Evolutionary conservation across 495 filamentous ascomycete genomes (phyloP).

Genomic region (Penicillium fimorum): DNA sequence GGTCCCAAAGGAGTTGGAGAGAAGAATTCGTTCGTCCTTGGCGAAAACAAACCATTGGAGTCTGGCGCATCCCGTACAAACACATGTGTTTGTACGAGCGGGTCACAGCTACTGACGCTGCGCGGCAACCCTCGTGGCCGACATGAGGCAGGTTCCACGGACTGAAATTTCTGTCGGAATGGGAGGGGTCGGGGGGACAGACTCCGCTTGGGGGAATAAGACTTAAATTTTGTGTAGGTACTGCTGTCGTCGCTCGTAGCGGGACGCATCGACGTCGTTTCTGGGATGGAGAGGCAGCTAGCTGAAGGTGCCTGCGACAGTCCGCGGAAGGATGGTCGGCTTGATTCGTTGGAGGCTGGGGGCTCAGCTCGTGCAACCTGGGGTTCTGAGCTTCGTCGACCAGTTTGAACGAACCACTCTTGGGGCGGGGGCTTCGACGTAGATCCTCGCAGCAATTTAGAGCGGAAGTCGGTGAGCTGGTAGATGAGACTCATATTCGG

Average conservation of each 20-base stretch:
- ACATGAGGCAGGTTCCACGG: conserved; percentile 24
- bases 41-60: conserved; percentile 45
- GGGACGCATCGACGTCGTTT: conserved; percentile 28
- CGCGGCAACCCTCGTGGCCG: conserved; percentile 21
- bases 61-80: conserved; percentile 41
- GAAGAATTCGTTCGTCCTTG: conserved; percentile 49
- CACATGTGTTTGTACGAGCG: conserved; percentile 35
- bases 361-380: conserved; percentile 29
- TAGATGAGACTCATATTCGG: conserved; percentile 99
- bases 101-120: conserved; percentile 30
- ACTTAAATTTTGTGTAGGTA: conserved; percentile 22
- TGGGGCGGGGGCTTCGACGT: conserved; percentile 38
- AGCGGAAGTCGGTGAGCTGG: conserved; percentile 84
- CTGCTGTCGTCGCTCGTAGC: conserved; percentile 31
- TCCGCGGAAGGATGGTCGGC: conserved; percentile 21
- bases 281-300: conserved; percentile 32
- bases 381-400: conserved; percentile 37
- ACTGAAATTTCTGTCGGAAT: conserved; percentile 43
- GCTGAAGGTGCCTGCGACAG: conserved; percentile 30
- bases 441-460: conserved; percentile 43
- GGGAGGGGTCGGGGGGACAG: conserved; percentile 44
- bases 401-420: conserved; percentile 35
- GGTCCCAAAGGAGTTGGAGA: conserved; percentile 35
- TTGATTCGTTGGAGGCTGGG: conserved; percentile 14
- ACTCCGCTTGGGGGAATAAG: conserved; percentile 38